phyloP scores from a whole-genome alignment of 495 filamentous ascomycete species.

The Geopyxis carbonaria region DNA sequence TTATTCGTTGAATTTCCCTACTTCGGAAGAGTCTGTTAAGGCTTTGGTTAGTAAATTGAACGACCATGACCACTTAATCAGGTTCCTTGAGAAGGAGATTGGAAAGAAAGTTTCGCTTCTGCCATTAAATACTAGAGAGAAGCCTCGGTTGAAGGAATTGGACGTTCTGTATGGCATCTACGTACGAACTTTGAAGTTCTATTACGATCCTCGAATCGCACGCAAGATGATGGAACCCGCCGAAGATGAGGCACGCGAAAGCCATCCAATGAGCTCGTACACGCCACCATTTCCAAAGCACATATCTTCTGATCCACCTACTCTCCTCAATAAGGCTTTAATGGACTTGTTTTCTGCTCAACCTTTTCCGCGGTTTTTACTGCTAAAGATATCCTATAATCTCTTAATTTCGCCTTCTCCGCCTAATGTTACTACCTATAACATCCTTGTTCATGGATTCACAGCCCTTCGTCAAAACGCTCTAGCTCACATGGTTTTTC shows the following conservation, averaged over 20 bases:
- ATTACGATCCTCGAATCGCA: conserved; percentile 7
- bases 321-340: conserved; percentile 14
- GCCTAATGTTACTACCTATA: conserved; percentile 48
- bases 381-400: conserved; percentile 46
- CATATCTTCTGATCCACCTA: background rate
- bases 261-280: conserved; percentile 6
- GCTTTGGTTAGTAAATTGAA: background rate
- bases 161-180: background rate
- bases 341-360: conserved; percentile 14
- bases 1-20: too few species aligned
- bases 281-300: conserved; percentile 21
- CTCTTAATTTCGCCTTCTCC: conserved; percentile 39
- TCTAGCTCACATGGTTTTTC: conserved; percentile 36
- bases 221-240: background rate
- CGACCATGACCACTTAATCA: conserved; percentile 3
- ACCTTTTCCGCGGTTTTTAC: conserved; percentile 9
- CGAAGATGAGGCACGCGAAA: background rate
- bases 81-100: conserved; percentile 5
- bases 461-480: conserved; percentile 32
- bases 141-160: background rate
- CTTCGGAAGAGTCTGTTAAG: conserved; percentile 4
- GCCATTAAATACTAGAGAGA: conserved; percentile 2
- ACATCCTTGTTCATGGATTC: conserved; percentile 44
- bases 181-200: conserved; percentile 7
- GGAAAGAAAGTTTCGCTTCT: background rate